Evolutionary conservation across 1,139 yeast genomes (phyloP).

Genomic region (Suhomyces bokatorum): DNA sequence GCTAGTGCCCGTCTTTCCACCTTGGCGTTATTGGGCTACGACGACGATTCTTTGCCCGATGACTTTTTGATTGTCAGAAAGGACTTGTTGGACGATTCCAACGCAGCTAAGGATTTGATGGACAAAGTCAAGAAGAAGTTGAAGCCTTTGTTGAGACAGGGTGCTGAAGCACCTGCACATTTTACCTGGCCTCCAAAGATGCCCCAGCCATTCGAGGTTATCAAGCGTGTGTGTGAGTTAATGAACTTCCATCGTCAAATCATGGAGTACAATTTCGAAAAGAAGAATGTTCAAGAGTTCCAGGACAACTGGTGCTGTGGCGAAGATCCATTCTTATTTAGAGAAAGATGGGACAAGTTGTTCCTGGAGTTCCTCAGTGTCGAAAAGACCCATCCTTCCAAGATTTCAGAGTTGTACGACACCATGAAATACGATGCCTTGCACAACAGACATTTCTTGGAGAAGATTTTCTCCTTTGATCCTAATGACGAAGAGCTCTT

Average conservation of each 20-base stretch:
- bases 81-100: constrained; percentile 91
- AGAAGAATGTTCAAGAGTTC: constrained; percentile 64
- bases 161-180: constrained; percentile 97
- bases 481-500: constrained; percentile 50
- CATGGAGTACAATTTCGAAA: constrained; percentile 77
- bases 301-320: constrained; percentile 95
- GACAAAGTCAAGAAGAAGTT: constrained; percentile 96
- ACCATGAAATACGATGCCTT: constrained; percentile 98
- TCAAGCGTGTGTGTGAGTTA: constrained; percentile 89
- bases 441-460: constrained; percentile 88
- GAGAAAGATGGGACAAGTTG: constrained; percentile 96
- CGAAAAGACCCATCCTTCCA: constrained; percentile 97
- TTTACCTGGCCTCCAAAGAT: constrained; percentile 98
- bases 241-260: constrained; percentile 90
- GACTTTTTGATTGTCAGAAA: constrained; percentile 82
- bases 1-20: constrained; percentile 91
- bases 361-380: constrained; percentile 90
- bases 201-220: constrained; percentile 95
- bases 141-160: constrained; percentile 91
- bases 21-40: constrained; percentile 73
- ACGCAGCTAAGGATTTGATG: constrained; percentile 97
- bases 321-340: constrained; percentile 86
- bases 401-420: constrained; percentile 93
- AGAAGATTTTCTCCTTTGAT: constrained; percentile 77
- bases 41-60: constrained; percentile 63